Evolutionary conservation across 352 stramenopile species (phyloP), one percentile per base, ranked within the genome.

Genomic region (Peronospora destructor): DNA sequence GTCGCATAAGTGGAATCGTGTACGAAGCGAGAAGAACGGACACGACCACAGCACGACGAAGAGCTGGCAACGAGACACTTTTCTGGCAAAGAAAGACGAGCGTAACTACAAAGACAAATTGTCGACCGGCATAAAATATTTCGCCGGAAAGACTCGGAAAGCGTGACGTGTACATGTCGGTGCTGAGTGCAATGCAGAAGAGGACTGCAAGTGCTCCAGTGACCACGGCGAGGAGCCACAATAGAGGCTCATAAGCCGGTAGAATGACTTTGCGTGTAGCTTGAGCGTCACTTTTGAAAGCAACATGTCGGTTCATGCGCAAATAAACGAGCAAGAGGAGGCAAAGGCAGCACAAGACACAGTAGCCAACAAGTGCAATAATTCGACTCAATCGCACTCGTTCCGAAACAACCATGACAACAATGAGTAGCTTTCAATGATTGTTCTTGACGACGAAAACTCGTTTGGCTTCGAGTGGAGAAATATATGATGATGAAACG

Each of bases 71-170:
- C 3, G 76, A 83, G 9, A 87, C 64, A 35, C 73, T 87, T 61
- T 87, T 85, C 51, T 84, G 76, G 4, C 71, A 63, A 11, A 87
- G 49, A 32, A 73, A 81, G 3, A 84, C 47, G 1, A 78, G 50
- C 2, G 71, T 58, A 6, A 76, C 57, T 17, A 84, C 43, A 28
- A 85, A 76, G 17, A 80, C 56, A 41, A 87, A 84, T 46, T 84
- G 69, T 23, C 71, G 54, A 11, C 71, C 69, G 1, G 46, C 35
- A 41, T 80, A 85, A 39, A 78, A 59, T 13, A 62, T 35, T 30
- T 78, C 66, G 21, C 45, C 58, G 35, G 60, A 55, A 14, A 82
- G 32, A 4, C 23, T 52, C 1, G 67, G 54, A 21, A 74, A 66
- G 3, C n/a, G 47, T 4, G 38, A 59, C 4, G 45, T 64, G 49